Conservation (phyloP, 306 rosid species). For the Vigna mungo region DNA sequence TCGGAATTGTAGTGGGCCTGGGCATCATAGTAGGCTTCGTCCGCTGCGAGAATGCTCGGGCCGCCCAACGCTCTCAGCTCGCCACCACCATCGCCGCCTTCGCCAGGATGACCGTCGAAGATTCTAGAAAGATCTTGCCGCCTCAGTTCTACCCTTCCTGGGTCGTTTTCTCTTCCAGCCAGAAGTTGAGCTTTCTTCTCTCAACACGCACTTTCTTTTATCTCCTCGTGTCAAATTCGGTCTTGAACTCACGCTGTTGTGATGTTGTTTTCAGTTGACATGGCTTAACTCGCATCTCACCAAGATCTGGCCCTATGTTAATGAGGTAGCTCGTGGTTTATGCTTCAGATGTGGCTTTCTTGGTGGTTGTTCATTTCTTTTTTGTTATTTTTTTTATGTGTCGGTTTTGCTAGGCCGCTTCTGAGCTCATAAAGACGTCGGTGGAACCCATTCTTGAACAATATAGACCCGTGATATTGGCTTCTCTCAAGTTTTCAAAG, state of each 20-base stretch:
- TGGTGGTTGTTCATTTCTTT: not conserved
- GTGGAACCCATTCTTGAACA: conserved; percentile 87
- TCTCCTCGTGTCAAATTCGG: not conserved
- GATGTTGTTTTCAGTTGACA: conserved; percentile 58
- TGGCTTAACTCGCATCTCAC: conserved; percentile 86
- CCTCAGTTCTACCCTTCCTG: conserved; percentile 85
- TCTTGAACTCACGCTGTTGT: conserved; percentile 32
- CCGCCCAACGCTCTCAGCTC: conserved; percentile 69
- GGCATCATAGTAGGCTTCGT: conserved; percentile 69
- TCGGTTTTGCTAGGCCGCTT: conserved; percentile 73
- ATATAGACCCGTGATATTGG: conserved; percentile 71
- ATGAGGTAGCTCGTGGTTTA: conserved; percentile 59
- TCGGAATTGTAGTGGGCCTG: conserved; percentile 69
- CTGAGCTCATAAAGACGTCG: conserved; percentile 86
- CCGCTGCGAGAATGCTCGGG: conserved; percentile 69
- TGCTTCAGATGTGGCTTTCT: not conserved
- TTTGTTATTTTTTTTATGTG: not conserved
- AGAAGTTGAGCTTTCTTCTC: conserved; percentile 62
- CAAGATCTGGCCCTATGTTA: conserved; percentile 95
- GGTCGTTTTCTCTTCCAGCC: conserved; percentile 84
- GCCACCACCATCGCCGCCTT: conserved; percentile 82
- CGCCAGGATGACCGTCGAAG: conserved; percentile 82
- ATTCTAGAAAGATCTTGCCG: conserved; percentile 88
- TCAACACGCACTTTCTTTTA: not conserved
- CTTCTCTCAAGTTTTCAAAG: conserved; percentile 88